Conservation (phyloP, 805 yeast species). For the Nakazawaea molendinolei region DNA sequence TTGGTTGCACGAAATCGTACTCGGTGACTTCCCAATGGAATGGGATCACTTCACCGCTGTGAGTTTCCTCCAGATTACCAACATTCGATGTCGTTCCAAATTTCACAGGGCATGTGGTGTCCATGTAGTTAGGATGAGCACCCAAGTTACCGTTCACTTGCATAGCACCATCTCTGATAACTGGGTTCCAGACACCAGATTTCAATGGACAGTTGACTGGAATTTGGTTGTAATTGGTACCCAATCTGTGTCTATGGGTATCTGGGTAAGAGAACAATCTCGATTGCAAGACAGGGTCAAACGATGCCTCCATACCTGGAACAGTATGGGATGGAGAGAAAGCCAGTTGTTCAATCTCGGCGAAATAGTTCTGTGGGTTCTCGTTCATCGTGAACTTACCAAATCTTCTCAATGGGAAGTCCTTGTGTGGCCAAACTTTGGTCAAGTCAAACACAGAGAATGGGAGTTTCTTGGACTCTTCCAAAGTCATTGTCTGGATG, state of each 20-base stretch:
- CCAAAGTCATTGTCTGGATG: slow-evolving; percentile 81
- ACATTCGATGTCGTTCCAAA: slow-evolving; percentile 23
- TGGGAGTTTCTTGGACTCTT: slow-evolving; percentile 66
- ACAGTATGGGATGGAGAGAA: slow-evolving; percentile 82
- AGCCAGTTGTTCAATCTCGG: slow-evolving; percentile 82
- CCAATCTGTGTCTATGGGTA: slow-evolving; percentile 79
- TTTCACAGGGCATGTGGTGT: slow-evolving; percentile 44
- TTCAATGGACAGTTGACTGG: slow-evolving; percentile 86
- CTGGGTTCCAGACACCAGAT: slow-evolving; percentile 53
- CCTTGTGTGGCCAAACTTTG: slow-evolving; percentile 85
- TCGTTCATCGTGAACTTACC: slow-evolving; percentile 76
- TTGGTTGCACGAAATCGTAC: slow-evolving; percentile 72
- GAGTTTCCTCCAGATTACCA: slow-evolving; percentile 21
- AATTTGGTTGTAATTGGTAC: slow-evolving; percentile 70
- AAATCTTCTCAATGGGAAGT: slow-evolving; percentile 80
- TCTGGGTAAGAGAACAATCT: slow-evolving; percentile 80
- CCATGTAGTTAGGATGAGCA: slow-evolving; percentile 66
- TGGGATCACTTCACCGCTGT: slow-evolving; percentile 41
- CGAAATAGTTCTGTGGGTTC: slow-evolving; percentile 82
- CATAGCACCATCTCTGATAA: slow-evolving; percentile 81
- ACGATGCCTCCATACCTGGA: slow-evolving; percentile 76
- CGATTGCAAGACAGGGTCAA: slow-evolving; percentile 80
- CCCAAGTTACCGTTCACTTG: slow-evolving; percentile 66
- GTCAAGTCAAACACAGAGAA: slow-evolving; percentile 87
- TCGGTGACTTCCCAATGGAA: slow-evolving; percentile 79